A percentile compares a stretch with the other conserved stretches of the same genome.
Evolutionary conservation across 306 rosid genomes (phyloP).

Genomic region (Styphnolobium japonicum): DNA sequence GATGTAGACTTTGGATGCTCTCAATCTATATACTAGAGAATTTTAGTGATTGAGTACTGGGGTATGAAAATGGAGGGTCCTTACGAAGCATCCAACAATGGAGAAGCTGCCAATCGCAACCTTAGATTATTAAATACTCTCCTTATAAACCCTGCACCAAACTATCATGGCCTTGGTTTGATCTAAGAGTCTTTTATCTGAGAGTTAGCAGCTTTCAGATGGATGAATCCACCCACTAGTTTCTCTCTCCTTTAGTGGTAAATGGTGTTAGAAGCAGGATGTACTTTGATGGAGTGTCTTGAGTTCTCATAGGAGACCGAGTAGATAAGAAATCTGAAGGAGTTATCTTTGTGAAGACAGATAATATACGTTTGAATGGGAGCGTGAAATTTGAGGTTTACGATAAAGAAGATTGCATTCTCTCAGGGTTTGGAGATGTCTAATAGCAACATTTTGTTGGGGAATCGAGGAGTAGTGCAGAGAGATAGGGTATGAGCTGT

Average conservation of each 20-base stretch:
- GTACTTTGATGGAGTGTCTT: conserved; percentile 63
- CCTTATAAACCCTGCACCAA: conserved; percentile 58
- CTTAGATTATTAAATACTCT: conserved; percentile 61
- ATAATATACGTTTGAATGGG: conserved; percentile 70
- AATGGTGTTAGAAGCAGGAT: conserved; percentile 75
- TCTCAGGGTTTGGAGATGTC: conserved; percentile 75
- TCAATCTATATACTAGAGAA: conserved; percentile 23
- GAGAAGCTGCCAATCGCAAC: conserved; percentile 36
- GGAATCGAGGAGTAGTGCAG: conserved; percentile 48
- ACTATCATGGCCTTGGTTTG: conserved; percentile 68
- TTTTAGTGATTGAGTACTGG: conserved; percentile 38
- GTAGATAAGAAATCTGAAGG: conserved; percentile 83
- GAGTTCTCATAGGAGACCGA: conserved; percentile 84
- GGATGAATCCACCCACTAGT: conserved; percentile 69
- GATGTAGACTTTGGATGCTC: conserved; percentile 32
- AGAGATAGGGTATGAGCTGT: conserved; percentile 80
- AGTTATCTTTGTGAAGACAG: conserved; percentile 84
- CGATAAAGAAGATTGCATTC: conserved; percentile 67
- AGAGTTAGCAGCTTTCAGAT: conserved; percentile 67
- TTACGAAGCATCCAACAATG: conserved; percentile 37
- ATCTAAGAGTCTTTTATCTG: conserved; percentile 85
- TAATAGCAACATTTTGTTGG: conserved; percentile 48
- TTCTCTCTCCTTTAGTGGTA: conserved; percentile 71
- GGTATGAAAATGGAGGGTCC: conserved; percentile 70
- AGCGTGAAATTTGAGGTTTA: conserved; percentile 78